Base-by-base conservation (phyloP, 129 eudicot species). In the Chrysanthemum seticuspe region DNA sequence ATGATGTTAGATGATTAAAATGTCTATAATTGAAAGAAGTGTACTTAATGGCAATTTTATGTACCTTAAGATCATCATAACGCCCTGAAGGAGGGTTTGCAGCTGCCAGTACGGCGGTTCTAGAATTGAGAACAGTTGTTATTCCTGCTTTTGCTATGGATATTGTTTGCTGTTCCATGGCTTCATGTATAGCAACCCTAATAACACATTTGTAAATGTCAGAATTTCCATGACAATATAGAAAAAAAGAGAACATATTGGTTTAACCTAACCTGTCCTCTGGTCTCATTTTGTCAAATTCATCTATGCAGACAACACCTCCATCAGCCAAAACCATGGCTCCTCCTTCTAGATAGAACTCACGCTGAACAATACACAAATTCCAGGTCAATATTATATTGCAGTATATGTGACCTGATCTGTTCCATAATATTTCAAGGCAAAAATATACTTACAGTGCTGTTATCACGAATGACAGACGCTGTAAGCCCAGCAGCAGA, bases 81-180 rank as follows among this genome's bases (percentile, higher is more conserved):
- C 99, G 99, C 48, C 99, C 99, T 13, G 99, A 95, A 52, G 99
- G 99, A 85, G 99, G 99, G 73, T 95, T 95, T 77, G 99, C 99
- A 59, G 99, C 99, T 65, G 99, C 99, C 73, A 95, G 97, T 62
- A 95, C 99, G 25, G 99, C 88, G 49, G 99, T 95, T 73, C 99
- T 87, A 49, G 99, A 91, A 73, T 95, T 95, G 31, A 95, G 96
- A 81, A 95, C 97, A 10, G 99, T 95, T 75, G 99, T 95, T 75
- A 95, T 95, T 53, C 99, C 99, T 63, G 99, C 99, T 85, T 95
- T 95, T 16, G 99, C 97, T 31, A 95, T 95, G 62, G 99, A 95
- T 70, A 95, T 95, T 57, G 99, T 95, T 86, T 95, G 99, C 70
- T 91, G 99, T 80, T 95, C 99, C 99, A 95, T 95, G 71, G 99